Conservation (phyloP, 78 protist species). For the Chrysochromulina tobinii region DNA sequence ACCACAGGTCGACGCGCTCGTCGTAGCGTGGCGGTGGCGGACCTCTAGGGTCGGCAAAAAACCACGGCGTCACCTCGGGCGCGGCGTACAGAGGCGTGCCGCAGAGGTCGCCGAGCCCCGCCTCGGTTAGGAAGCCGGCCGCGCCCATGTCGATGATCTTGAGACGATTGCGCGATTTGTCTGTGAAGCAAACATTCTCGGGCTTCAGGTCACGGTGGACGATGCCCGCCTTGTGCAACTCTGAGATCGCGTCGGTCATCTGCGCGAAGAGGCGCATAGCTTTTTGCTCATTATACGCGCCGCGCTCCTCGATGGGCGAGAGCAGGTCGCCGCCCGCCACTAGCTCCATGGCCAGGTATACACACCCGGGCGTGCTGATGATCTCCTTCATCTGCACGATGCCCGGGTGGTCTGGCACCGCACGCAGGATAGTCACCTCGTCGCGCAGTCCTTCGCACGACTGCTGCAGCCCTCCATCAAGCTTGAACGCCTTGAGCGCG, state of each 20-base stretch:
- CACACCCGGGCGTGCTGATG: background rate
- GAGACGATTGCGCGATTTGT: background rate
- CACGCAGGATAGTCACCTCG: background rate
- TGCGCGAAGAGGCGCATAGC: background rate
- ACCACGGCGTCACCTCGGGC: background rate
- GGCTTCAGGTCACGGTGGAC: conserved; percentile 59
- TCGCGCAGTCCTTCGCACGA: background rate
- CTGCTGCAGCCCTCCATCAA: background rate
- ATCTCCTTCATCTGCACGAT: background rate
- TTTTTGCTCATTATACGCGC: background rate
- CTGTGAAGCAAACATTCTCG: conserved; percentile 34
- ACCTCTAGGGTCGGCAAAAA: background rate
- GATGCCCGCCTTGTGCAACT: conserved; percentile 33
- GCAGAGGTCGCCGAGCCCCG: background rate
- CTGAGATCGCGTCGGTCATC: conserved; percentile 1
- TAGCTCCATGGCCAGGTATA: background rate
- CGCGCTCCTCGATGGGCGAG: background rate
- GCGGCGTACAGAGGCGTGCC: conserved; percentile 9
- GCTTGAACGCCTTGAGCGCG: background rate
- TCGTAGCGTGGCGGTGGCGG: conserved; percentile 1
- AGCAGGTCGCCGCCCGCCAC: background rate
- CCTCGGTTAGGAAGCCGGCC: background rate
- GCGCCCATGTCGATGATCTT: background rate
- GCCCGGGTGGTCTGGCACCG: background rate
- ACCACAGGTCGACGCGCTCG: conserved; percentile 38